Base-by-base conservation (phyloP, 1,139 yeast genomes). In the Hansenula sp. region DNA sequence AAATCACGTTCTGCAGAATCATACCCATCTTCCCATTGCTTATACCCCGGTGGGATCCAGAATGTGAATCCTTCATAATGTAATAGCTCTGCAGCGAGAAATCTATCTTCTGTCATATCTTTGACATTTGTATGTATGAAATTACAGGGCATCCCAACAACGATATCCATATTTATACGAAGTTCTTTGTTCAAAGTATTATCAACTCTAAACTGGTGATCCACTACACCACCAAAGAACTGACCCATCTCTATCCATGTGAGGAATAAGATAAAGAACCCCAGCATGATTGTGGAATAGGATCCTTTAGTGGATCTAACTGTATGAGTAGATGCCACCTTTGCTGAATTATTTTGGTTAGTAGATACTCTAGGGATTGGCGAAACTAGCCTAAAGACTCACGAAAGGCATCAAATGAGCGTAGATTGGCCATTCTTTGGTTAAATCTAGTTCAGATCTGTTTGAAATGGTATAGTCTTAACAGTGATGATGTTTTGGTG, bases 181-280 rank as follows among this genome's bases (percentile, higher is more conserved):
- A 89, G 71, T 28, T 75, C 75, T 38, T 77, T 76, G 36, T 76
- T 72, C 12, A 88, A 64, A n/a, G 66, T 64, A 41, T 76, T 75
- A 51, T 82, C 88, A 6, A 92, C 94, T 1, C 73, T 66, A 60
- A 87, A 92, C 53, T 82, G 86, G 50, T 83, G 86, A 52, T 82
- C 89, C 16, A 85, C 77, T 47, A 75, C 75, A 3, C 97, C 97
- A 33, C 95, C 96, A 44, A 90, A 68, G 59, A 73, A 87, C 9
- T 86, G 84, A 9, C 97, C 96, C 35, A 89, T 64, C 59, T 89
- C 95, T n/a, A 86, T 76, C 88, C 95, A 89, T 13, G 86, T 61
- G 34, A 90, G 67, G 55, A 88, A 77, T 14, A 88, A 55, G 21
- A 83, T 75, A 40, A 78, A 70, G 22, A 84, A 52, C 19, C 73